Evolutionary conservation across 1,139 yeast species (phyloP).

Genomic region (Suhomyces choctaworum): DNA sequence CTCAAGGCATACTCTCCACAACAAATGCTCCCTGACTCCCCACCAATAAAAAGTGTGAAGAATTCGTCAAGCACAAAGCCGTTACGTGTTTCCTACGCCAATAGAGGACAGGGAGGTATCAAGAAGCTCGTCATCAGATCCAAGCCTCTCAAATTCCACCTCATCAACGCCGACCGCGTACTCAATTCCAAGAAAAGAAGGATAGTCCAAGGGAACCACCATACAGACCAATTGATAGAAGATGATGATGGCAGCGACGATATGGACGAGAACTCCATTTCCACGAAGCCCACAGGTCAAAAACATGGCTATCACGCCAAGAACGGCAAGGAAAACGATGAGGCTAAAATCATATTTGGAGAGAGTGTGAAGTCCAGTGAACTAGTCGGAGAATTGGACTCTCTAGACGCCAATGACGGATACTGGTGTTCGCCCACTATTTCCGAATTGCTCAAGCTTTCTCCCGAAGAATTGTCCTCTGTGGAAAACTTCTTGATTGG

Average conservation of each 20-base stretch:
- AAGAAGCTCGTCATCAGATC: slow-evolving; percentile 43
- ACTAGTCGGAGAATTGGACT: slow-evolving; percentile 9
- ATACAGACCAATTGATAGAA: slow-evolving; percentile 19
- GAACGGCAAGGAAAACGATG: slow-evolving; percentile 10
- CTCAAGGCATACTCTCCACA: slow-evolving; percentile 17
- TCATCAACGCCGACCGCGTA: slow-evolving; percentile 47
- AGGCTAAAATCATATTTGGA: slow-evolving; percentile 10
- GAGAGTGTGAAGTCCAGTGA: slow-evolving; percentile 14
- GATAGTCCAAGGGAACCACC: slow-evolving; percentile 23
- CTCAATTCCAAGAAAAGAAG: slow-evolving; percentile 36
- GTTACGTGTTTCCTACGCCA: slow-evolving; percentile 14
- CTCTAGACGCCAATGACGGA: slow-evolving; percentile 34
- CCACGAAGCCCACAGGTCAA: slow-evolving; percentile 13
- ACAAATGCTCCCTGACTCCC: slow-evolving; percentile 2
- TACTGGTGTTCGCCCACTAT: slow-evolving; percentile 84
- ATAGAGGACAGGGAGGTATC: slow-evolving; percentile 21
- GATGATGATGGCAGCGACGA: slow-evolving; percentile 19
- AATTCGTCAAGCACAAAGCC: slow-evolving; percentile 6
- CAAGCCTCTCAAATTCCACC: slow-evolving; percentile 44
- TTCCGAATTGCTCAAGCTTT: slow-evolving; percentile 47
- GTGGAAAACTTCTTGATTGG: slow-evolving; percentile 77
- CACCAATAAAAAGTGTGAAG: slow-evolving; percentile 2
- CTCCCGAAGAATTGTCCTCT: slow-evolving; percentile 52
- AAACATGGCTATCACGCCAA: slow-evolving; percentile 19
- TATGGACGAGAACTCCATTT: slow-evolving; percentile 23